Evolutionary conservation across 2,329 filamentous ascomycete genomes (phyloP).

Genomic region (Venturia asperata): DNA sequence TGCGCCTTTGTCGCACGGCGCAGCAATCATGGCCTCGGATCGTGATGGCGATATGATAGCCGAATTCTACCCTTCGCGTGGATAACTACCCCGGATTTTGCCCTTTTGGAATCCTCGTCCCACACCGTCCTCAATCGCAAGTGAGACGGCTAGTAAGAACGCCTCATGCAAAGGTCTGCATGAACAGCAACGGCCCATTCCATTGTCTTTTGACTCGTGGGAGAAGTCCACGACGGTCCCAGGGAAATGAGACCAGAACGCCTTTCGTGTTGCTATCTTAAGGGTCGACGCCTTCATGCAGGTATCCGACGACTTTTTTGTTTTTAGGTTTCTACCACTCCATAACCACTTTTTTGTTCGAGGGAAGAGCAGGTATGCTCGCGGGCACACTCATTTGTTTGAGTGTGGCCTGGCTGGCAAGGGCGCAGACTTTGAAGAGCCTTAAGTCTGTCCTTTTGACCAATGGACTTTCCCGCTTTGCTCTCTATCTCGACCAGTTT

Average conservation of each 20-base stretch:
- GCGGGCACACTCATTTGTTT: conserved; percentile 6
- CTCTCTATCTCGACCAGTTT: neutral
- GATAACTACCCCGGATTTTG: neutral
- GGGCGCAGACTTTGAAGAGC: neutral
- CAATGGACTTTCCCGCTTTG: neutral
- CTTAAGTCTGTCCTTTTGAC: neutral
- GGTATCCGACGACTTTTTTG: neutral
- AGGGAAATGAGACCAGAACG: neutral
- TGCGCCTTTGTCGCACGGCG: neutral
- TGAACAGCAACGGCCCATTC: conserved; percentile 1
- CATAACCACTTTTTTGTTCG: neutral
- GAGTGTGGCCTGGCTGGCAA: conserved; percentile 5
- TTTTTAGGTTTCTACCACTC: neutral
- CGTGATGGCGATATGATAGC: neutral
- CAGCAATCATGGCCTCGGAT: neutral
- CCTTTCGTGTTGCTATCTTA: neutral
- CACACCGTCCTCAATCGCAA: neutral
- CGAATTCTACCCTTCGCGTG: neutral
- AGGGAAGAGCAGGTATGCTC: conserved; percentile 5
- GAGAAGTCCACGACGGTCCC: neutral
- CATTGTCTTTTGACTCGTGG: neutral
- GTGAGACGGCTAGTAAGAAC: neutral
- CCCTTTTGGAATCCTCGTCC: neutral
- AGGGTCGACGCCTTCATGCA: neutral
- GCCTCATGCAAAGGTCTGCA: neutral